Evolutionary conservation across 129 eudicot species (phyloP).

Genomic region (Deinandra increscens): DNA sequence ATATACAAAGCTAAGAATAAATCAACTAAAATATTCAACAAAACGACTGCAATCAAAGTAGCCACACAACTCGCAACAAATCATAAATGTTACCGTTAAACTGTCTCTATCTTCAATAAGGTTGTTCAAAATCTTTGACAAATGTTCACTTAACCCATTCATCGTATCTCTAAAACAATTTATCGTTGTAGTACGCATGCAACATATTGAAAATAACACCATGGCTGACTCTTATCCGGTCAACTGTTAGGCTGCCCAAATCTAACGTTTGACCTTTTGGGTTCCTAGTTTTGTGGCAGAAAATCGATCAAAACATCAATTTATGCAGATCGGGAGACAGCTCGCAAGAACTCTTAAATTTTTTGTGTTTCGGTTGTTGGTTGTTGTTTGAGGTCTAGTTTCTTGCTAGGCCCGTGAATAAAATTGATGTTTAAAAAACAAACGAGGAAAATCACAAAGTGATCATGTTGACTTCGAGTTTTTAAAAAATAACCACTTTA

Average conservation of each 20-base stretch:
- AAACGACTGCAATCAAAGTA: too few relatives aligned
- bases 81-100: background rate
- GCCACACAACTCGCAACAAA: background rate
- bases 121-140: conserved; percentile 29
- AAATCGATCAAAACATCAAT: conserved; percentile 1
- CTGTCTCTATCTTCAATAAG: background rate
- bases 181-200: conserved; percentile 21
- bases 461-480: too few relatives aligned
- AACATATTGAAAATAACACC: conserved; percentile 26
- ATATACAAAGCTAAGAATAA: too few relatives aligned
- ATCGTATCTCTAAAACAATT: background rate
- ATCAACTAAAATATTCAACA: too few relatives aligned
- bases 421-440: too few relatives aligned
- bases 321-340: background rate
- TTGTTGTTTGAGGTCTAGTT: too few relatives aligned
- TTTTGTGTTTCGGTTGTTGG: too few relatives aligned
- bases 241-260: conserved; percentile 7
- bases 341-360: conserved; percentile 16
- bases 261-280: conserved; percentile 5
- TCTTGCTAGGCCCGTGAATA: too few relatives aligned
- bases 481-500: too few relatives aligned
- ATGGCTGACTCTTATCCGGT: conserved; percentile 17
- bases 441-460: too few relatives aligned
- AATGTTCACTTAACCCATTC: background rate
- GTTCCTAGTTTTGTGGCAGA: conserved; percentile 11